A percentile compares a stretch with the other conserved stretches of the same genome.
Evolutionary conservation across 2,329 filamentous ascomycete genomes (phyloP).

Genomic region (Penicillium sp.): DNA sequence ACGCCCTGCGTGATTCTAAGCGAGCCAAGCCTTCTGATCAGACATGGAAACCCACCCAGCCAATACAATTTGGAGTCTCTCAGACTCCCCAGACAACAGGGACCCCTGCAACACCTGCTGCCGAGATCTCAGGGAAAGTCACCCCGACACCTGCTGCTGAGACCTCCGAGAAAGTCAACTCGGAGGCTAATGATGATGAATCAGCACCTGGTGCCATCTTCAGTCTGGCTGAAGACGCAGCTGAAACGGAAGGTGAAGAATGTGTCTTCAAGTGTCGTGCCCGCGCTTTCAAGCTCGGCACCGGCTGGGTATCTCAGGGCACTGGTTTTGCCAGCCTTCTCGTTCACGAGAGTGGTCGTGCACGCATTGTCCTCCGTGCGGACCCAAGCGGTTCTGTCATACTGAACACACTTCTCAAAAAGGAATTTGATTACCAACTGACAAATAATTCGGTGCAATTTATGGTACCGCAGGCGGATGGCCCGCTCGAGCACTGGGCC

Average conservation of each 20-base stretch:
- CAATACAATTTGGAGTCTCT: slow-evolving; percentile 48
- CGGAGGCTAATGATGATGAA: slow-evolving; percentile 29
- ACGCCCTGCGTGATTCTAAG: slow-evolving; percentile 16
- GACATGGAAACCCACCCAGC: slow-evolving; percentile 50
- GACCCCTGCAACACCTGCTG: slow-evolving; percentile 17
- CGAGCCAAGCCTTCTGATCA: slow-evolving; percentile 37
- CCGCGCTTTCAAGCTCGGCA: slow-evolving; percentile 64
- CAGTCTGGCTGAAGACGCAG: slow-evolving; percentile 65
- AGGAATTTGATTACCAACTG: slow-evolving; percentile 62
- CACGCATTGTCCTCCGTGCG: slow-evolving; percentile 70
- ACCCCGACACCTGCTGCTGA: background rate
- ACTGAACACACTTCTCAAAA: slow-evolving; percentile 67
- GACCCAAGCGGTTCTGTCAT: slow-evolving; percentile 73
- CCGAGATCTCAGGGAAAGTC: slow-evolving; percentile 26
- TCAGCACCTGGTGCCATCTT: slow-evolving; percentile 54
- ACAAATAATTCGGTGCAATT: slow-evolving; percentile 49
- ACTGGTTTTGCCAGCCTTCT: slow-evolving; percentile 71
- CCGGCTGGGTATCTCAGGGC: slow-evolving; percentile 68
- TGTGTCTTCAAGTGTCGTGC: slow-evolving; percentile 69
- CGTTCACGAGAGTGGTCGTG: slow-evolving; percentile 68
- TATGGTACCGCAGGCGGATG: slow-evolving; percentile 55
- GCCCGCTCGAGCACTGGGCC: slow-evolving; percentile 68
- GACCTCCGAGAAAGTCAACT: slow-evolving; percentile 27
- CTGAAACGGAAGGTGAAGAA: slow-evolving; percentile 72
- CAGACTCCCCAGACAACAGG: slow-evolving; percentile 16